Evolutionary conservation across 2,329 filamentous ascomycete species (phyloP).

Genomic region (Tolypocladium inflatum): DNA sequence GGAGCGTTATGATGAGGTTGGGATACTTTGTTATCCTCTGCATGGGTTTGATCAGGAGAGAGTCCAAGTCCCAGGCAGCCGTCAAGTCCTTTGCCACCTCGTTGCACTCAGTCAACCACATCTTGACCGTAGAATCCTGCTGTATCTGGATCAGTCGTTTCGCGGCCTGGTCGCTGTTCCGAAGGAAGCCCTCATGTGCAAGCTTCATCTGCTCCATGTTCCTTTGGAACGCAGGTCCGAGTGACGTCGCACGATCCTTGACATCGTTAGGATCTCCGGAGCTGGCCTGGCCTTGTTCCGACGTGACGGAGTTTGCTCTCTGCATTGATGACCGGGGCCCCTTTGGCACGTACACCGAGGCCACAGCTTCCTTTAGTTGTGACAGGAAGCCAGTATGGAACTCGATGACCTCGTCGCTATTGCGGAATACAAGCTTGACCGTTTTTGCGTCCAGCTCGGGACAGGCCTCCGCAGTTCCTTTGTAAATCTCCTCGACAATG

Average conservation of each 20-base stretch:
- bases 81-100: conserved; percentile 88
- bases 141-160: conserved; percentile 54
- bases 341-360: conserved; percentile 66
- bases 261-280: conserved; percentile 36
- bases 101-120: conserved; percentile 92
- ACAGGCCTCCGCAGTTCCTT: conserved; percentile 77
- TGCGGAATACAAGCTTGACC: conserved; percentile 83
- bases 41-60: conserved; percentile 93
- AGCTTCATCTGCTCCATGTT: conserved; percentile 53
- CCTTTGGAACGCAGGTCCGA: conserved; percentile 44
- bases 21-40: conserved; percentile 93
- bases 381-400: conserved; percentile 77
- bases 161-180: conserved; percentile 53
- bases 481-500: conserved; percentile 95
- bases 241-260: conserved; percentile 40
- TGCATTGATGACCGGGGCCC: conserved; percentile 31
- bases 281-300: conserved; percentile 29
- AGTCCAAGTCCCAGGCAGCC: conserved; percentile 88
- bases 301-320: conserved; percentile 29
- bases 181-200: conserved; percentile 52
- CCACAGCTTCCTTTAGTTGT: conserved; percentile 69
- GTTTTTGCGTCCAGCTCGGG: conserved; percentile 74
- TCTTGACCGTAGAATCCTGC: conserved; percentile 53
- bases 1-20: conserved; percentile 69
- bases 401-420: conserved; percentile 79